phyloP scores from a whole-genome alignment of 2,329 filamentous ascomycete genomes.

The Hymenoscyphus repandus region DNA sequence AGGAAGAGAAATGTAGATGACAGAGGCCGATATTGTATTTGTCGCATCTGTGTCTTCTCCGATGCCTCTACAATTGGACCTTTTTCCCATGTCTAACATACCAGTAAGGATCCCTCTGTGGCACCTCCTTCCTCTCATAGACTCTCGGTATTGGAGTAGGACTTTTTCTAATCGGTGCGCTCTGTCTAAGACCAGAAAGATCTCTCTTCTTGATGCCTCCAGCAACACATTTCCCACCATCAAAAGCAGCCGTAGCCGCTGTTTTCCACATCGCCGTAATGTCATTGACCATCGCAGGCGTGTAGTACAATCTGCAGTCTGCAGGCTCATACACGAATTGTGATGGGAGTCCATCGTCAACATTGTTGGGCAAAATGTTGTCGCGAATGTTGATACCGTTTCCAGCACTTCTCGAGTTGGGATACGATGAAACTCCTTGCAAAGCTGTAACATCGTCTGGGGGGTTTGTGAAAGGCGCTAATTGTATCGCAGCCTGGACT shows the following conservation, averaged over 20 bases:
- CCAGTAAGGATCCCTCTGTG: not conserved
- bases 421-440: conserved; percentile 13
- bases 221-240: conserved; percentile 33
- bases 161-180: not conserved
- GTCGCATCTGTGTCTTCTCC: no score
- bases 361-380: conserved; percentile 27
- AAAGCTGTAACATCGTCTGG: conserved; percentile 18
- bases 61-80: not conserved
- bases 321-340: conserved; percentile 59
- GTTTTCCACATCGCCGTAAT: conserved; percentile 48
- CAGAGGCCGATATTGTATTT: no score
- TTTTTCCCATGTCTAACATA: conserved; percentile 7
- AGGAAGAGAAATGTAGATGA: no score
- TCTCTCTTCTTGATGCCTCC: conserved; percentile 21
- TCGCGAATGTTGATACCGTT: conserved; percentile 40
- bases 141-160: not conserved
- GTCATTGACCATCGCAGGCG: conserved; percentile 45
- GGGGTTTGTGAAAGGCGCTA: not conserved
- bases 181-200: not conserved
- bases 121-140: not conserved
- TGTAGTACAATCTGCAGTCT: conserved; percentile 57
- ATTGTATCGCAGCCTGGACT: conserved; percentile 11
- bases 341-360: conserved; percentile 38
- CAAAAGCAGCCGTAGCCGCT: conserved; percentile 37
- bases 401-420: conserved; percentile 25